These are phyloP conservation scores for Amanita inopinata DNA, from an alignment of 768 basidiomycete genomes.

Conservation along the genomic window DNA sequence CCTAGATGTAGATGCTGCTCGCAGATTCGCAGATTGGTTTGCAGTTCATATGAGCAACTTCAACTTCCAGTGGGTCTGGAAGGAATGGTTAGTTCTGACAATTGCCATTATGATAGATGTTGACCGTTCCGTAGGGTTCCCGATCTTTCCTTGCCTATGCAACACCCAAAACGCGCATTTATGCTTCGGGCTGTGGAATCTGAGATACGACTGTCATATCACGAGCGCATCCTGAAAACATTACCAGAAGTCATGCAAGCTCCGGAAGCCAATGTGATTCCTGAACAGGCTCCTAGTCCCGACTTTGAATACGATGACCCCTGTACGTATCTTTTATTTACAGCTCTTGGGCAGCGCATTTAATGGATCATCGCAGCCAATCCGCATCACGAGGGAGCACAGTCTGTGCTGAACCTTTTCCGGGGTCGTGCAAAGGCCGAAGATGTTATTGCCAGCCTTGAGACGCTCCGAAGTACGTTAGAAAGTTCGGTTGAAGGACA, in stretches of 20 bases:
- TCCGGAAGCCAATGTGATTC: constrained; percentile 51
- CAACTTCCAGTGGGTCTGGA: constrained; percentile 98
- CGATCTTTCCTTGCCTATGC: constrained; percentile 60
- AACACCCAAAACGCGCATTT: constrained; percentile 85
- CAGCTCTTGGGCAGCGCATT: constrained; percentile 18
- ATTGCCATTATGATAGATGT: not conserved
- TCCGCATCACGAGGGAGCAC: constrained; percentile 72
- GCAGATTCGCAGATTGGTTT: constrained; percentile 91
- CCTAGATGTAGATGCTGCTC: constrained; percentile 75
- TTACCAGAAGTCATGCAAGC: constrained; percentile 76
- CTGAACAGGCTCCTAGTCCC: constrained; percentile 66
- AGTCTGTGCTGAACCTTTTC: constrained; percentile 68
- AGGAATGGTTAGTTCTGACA: constrained; percentile 70
- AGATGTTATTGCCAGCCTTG: constrained; percentile 69
- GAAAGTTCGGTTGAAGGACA: constrained; percentile 50
- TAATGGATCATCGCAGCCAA: constrained; percentile 30
- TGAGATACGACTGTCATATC: constrained; percentile 87
- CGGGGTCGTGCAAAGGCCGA: constrained; percentile 74
- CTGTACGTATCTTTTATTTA: constrained; percentile 25
- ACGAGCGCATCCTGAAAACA: constrained; percentile 84
- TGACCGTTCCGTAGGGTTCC: constrained; percentile 53
- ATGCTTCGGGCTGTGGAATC: constrained; percentile 81
- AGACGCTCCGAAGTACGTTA: constrained; percentile 56
- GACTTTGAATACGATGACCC: constrained; percentile 79
- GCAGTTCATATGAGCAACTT: constrained; percentile 96